These are phyloP conservation scores for Talaromyces borbonicus DNA, from an alignment of 495 filamentous ascomycete species.

Conservation along the genomic window DNA sequence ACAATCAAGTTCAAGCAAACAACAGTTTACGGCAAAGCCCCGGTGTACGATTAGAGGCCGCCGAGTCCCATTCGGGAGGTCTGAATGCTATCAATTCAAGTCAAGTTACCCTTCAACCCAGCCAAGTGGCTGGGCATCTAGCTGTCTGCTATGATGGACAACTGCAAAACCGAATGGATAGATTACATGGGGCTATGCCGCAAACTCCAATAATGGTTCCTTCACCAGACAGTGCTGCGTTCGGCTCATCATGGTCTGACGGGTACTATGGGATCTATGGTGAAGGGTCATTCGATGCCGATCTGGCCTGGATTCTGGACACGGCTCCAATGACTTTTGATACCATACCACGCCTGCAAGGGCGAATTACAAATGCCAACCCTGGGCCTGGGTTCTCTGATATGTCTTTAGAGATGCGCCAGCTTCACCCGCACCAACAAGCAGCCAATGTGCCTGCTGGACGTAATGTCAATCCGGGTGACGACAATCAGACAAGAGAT, in stretches of 20 bases:
- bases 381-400: background rate
- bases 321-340: background rate
- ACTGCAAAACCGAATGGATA: background rate
- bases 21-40: background rate
- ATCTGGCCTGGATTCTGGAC: conserved; percentile 9
- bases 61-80: background rate
- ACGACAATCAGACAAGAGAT: background rate
- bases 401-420: background rate
- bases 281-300: conserved; percentile 2
- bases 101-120: background rate
- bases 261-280: conserved; percentile 3
- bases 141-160: background rate
- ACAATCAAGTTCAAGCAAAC: background rate
- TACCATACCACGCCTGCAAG: background rate
- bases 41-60: background rate
- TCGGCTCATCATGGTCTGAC: background rate
- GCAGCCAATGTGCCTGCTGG: background rate
- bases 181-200: background rate
- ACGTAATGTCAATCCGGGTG: too few relatives aligned
- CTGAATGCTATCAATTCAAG: background rate
- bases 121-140: background rate
- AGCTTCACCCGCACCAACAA: background rate
- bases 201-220: background rate
- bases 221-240: conserved; percentile 1
- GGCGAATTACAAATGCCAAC: background rate